Conservation (phyloP, 2,329 filamentous ascomycete species). For the Cytospora mali region DNA sequence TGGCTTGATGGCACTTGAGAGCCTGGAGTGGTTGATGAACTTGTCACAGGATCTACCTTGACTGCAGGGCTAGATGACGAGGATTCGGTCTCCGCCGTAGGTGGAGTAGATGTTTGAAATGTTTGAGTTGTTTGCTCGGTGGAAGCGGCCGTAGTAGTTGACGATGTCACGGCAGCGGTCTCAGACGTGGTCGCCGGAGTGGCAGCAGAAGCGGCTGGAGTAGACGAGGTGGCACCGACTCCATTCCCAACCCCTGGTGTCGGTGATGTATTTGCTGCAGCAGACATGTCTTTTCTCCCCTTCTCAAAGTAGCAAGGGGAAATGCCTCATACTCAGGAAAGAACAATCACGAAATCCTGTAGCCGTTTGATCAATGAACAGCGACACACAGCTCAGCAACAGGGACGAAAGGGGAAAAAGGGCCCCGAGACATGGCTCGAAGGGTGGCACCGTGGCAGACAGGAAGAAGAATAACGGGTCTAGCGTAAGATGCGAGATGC, state of each 20-base stretch:
- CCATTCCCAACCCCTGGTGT: not conserved
- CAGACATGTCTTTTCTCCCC: not conserved
- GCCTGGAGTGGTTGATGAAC: not conserved
- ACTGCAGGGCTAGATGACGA: slow-evolving; percentile 1
- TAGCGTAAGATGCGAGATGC: slow-evolving; percentile 9
- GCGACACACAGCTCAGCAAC: not conserved
- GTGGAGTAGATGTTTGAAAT: slow-evolving; percentile 1
- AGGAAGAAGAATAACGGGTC: slow-evolving; percentile 4
- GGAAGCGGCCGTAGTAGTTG: not conserved
- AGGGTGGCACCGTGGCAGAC: not conserved
- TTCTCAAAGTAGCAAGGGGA: too few species aligned
- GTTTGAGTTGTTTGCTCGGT: not conserved
- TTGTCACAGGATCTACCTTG: not conserved
- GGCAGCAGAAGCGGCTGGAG: not conserved
- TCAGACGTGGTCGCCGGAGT: not conserved
- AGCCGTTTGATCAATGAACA: not conserved
- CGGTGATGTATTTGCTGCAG: not conserved
- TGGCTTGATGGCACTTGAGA: not conserved
- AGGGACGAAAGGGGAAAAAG: not conserved
- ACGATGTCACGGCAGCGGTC: not conserved
- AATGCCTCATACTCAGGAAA: not conserved
- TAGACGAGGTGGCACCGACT: not conserved
- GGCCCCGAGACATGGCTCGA: not conserved
- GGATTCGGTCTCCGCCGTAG: not conserved
- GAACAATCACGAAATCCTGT: not conserved